These are phyloP conservation scores for Glebionis coronaria DNA, from an alignment of 129 eudicot genomes.

Conservation along the genomic window DNA sequence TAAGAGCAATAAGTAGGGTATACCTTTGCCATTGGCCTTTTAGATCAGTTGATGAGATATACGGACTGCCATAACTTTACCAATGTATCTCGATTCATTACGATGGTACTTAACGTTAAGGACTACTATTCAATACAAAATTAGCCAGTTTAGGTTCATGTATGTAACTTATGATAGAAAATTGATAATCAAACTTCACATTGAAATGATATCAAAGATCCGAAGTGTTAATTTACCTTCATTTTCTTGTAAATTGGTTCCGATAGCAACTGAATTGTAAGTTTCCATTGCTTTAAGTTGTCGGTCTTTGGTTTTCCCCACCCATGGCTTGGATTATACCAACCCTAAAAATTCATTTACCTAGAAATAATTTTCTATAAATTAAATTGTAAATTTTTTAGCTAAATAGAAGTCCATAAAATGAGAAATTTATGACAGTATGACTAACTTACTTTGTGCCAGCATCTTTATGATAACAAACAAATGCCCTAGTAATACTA, in stretches of 20 bases:
- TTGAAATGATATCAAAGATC: neutral
- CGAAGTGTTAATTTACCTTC: too few relatives aligned
- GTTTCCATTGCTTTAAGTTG: conserved; percentile 78
- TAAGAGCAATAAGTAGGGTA: too few relatives aligned
- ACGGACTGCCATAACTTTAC: conserved; percentile 72
- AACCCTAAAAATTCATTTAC: neutral
- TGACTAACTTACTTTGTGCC: conserved; percentile 14
- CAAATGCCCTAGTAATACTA: too few relatives aligned
- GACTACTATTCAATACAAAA: conserved; percentile 40
- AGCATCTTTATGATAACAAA: too few relatives aligned
- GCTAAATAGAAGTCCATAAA: too few relatives aligned
- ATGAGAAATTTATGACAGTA: conserved; percentile 2
- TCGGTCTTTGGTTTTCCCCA: conserved; percentile 67
- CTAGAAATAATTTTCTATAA: neutral
- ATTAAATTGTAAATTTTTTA: neutral
- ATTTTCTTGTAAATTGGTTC: conserved; percentile 83
- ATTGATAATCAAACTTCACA: neutral
- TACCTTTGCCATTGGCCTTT: conserved; percentile 10
- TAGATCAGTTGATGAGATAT: conserved; percentile 86
- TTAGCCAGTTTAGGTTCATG: neutral
- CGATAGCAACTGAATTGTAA: conserved; percentile 80
- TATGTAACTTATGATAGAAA: neutral
- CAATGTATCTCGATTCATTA: conserved; percentile 73
- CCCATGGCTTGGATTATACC: conserved; percentile 47
- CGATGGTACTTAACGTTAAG: conserved; percentile 71